A percentile compares a stretch with the other conserved stretches of the same genome.
Conservation (phyloP, 2,329 filamentous ascomycete genomes). For the Alternaria brassicae region DNA sequence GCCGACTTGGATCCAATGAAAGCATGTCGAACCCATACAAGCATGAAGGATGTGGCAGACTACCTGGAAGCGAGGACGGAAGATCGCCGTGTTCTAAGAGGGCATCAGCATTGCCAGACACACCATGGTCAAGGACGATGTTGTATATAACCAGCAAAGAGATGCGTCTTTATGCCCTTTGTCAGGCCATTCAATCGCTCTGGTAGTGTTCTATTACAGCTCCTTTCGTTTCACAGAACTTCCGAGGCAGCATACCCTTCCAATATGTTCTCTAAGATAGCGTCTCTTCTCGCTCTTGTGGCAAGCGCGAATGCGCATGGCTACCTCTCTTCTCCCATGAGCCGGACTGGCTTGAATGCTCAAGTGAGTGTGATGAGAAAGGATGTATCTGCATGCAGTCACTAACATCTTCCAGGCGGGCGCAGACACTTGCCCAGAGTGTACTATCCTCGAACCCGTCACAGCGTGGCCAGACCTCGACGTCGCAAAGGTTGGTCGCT, state of each 20-base stretch:
- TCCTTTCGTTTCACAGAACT: neutral
- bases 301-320: conserved; percentile 38
- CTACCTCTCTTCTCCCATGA: conserved; percentile 44
- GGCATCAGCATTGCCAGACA: neutral
- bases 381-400: neutral
- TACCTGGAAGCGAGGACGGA: neutral
- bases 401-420: conserved; percentile 22
- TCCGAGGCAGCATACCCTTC: neutral
- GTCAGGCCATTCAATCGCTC: neutral
- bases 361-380: conserved; percentile 19
- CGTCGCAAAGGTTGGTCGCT: conserved; percentile 38
- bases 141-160: conserved; percentile 6
- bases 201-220: neutral
- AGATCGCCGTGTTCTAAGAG: neutral
- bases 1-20: conserved; percentile 16
- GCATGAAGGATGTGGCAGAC: neutral
- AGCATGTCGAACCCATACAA: neutral
- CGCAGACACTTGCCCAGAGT: conserved; percentile 45
- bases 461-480: conserved; percentile 44
- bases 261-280: conserved; percentile 29
- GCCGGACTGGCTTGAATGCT: conserved; percentile 44
- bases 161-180: neutral
- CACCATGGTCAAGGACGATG: neutral
- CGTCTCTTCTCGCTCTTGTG: conserved; percentile 29
- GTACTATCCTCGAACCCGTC: conserved; percentile 45